Base-by-base conservation (phyloP, 148 eudicot genomes). In the Talinum fruticosum region DNA sequence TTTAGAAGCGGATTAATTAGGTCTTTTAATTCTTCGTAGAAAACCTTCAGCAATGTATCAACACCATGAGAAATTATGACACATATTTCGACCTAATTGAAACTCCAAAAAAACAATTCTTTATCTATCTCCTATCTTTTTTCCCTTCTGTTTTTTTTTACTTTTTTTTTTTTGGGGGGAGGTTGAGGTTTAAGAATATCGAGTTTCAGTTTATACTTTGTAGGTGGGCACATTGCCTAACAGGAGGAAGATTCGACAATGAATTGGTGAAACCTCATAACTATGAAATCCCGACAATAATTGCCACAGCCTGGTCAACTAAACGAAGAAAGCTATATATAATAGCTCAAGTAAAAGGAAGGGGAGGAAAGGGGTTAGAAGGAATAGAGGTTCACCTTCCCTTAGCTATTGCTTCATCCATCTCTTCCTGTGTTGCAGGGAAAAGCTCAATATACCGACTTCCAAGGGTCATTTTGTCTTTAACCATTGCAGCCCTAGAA, bases 401-500 rank as follows among this genome's bases (percentile, higher is more conserved):
- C 83, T 76, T 86, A 35, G 94, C 82, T 85, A 84, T 79, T 69
- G 97, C 94, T 84, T 91, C 95, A 53, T 86, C 90, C 93, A 90
- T 88, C 83, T 94, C 97, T 83, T 90, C 92, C n/a, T 65, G 83
- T 32, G 90, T 54, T 38, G 97, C 88, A 77, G 98, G 93, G 75
- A 94, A 94, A 76, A 94, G 87, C 87, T 94, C 98, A 65, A 94
- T 79, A 66, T 94, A 94, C 21, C 98, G 98, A 75, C 75, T 89
- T 34, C 95, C 92, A 79, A 94, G 86, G 2, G 91, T 90, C 92
- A 81, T 94, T 83, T 92, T 84, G 83, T 94, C 95, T 82, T 90
- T 90, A 37, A 81, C 80, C 98, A 94, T 92, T 73, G 93, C 97
- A 49, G 92, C 85, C 82, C 74, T 94, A 57, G 98, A 90, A 49